Evolutionary conservation across 2,329 filamentous ascomycete genomes (phyloP).

Genomic region (Alternaria incomplexa): DNA sequence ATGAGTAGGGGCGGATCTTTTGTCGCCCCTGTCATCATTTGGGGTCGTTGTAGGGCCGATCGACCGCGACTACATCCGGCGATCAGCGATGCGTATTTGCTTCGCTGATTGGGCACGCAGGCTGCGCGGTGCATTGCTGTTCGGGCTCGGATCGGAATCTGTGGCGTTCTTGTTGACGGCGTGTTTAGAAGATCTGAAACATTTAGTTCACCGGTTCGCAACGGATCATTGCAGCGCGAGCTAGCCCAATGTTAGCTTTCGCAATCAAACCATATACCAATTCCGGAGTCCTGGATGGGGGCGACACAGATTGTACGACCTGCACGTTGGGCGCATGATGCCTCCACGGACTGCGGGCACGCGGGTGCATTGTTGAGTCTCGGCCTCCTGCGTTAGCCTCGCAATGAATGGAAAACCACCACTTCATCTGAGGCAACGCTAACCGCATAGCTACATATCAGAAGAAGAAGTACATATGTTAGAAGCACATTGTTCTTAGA

Average conservation of each 20-base stretch:
- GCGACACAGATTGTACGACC: background rate
- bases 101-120: background rate
- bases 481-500: background rate
- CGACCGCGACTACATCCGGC: background rate
- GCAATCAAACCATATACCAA: background rate
- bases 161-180: constrained; percentile 1
- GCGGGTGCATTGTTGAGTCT: background rate
- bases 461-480: background rate
- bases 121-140: background rate
- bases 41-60: background rate
- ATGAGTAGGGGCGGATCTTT: background rate
- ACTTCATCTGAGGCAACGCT: background rate
- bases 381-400: background rate
- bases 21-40: background rate
- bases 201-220: background rate
- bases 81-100: background rate
- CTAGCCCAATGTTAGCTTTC: background rate
- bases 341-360: background rate
- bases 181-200: background rate
- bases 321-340: background rate
- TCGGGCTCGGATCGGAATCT: background rate
- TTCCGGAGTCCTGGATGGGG: background rate
- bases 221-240: background rate
- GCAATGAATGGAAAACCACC: background rate
- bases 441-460: background rate